phyloP scores from a whole-genome alignment of 2,329 filamentous ascomycete species.

The Cladosporium sp. region DNA sequence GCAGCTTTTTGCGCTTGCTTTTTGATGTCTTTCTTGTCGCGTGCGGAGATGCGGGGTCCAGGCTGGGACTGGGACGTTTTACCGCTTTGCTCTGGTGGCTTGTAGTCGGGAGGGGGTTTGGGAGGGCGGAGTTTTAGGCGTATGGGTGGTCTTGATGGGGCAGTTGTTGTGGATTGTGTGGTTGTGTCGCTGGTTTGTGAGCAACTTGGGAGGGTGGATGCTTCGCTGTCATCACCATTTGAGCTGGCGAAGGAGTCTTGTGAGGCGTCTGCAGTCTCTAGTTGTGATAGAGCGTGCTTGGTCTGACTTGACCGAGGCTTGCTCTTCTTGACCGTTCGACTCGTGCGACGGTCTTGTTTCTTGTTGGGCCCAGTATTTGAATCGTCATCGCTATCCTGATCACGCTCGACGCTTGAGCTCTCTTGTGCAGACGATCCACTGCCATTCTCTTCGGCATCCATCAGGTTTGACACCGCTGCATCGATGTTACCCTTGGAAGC shows the following conservation, averaged over 20 bases:
- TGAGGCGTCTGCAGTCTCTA: slow-evolving; percentile 31
- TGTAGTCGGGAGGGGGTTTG: slow-evolving; percentile 29
- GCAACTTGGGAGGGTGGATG: slow-evolving; percentile 32
- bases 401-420: slow-evolving; percentile 53
- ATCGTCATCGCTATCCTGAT: slow-evolving; percentile 54
- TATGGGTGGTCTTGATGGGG: slow-evolving; percentile 20
- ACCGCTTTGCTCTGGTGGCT: not conserved
- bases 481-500: slow-evolving; percentile 56
- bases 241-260: slow-evolving; percentile 38
- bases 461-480: slow-evolving; percentile 52
- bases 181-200: slow-evolving; percentile 24
- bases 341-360: slow-evolving; percentile 49
- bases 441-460: slow-evolving; percentile 49
- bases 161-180: slow-evolving; percentile 13
- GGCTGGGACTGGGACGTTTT: slow-evolving; percentile 36
- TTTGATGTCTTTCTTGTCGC: slow-evolving; percentile 42
- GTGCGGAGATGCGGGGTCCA: slow-evolving; percentile 38
- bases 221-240: slow-evolving; percentile 31
- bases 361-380: slow-evolving; percentile 52
- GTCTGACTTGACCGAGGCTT: slow-evolving; percentile 30
- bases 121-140: slow-evolving; percentile 39
- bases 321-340: slow-evolving; percentile 43
- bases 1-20: slow-evolving; percentile 46
- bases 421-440: slow-evolving; percentile 46
- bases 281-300: slow-evolving; percentile 34